Conservation (phyloP, 257 asterid species). For the Apocynum venetum region DNA sequence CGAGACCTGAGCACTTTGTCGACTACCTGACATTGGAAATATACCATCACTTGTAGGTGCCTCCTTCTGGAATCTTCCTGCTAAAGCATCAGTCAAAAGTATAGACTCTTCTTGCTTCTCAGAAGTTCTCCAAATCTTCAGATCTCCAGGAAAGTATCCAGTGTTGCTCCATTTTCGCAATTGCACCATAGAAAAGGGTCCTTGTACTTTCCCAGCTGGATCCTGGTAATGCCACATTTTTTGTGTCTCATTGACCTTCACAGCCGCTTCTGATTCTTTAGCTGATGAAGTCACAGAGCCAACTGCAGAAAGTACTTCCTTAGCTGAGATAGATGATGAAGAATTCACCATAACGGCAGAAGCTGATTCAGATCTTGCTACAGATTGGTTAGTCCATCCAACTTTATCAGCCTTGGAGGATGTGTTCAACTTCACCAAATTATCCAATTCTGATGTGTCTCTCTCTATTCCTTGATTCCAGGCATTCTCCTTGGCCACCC, state of each 20-base stretch:
- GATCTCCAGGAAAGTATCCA: conserved; percentile 81
- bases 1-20: conserved; percentile 23
- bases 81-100: conserved; percentile 74
- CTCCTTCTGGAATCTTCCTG: conserved; percentile 62
- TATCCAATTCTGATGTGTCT: conserved; percentile 35
- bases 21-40: conserved; percentile 22
- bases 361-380: conserved; percentile 41
- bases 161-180: conserved; percentile 90
- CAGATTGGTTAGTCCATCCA: conserved; percentile 37
- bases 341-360: conserved; percentile 27
- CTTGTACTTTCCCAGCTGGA: conserved; percentile 95
- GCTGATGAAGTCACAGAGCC: conserved; percentile 36
- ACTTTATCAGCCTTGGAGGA: conserved; percentile 33
- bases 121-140: conserved; percentile 67
- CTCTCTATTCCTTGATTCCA: conserved; percentile 61
- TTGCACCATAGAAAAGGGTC: conserved; percentile 88
- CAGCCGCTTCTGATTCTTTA: conserved; percentile 36
- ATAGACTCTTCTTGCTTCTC: conserved; percentile 55
- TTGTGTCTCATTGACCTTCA: conserved; percentile 77
- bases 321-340: neutral
- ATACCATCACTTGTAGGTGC: conserved; percentile 32
- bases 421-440: conserved; percentile 35
- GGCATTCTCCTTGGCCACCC: conserved; percentile 41
- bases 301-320: conserved; percentile 41
- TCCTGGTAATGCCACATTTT: conserved; percentile 88